These are phyloP conservation scores for Pinus tabuliformis DNA, from an alignment of 75 land plant species.

Conservation along the genomic window DNA sequence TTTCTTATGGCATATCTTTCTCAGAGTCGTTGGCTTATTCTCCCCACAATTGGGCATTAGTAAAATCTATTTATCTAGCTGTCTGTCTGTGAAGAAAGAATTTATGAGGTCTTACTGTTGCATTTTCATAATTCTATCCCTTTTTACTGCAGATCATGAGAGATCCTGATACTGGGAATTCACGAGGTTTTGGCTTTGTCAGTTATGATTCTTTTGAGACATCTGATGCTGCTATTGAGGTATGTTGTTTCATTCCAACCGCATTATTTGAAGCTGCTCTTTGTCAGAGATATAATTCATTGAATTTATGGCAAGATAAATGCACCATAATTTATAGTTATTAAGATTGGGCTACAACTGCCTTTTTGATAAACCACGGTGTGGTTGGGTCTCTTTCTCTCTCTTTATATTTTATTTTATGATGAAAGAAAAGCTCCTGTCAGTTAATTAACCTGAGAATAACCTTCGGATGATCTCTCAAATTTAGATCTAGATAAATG, in stretches of 20 bases:
- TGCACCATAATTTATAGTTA: not conserved
- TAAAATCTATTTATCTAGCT: not conserved
- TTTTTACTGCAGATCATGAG: slow-evolving; percentile 85
- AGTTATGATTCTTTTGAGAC: slow-evolving; percentile 99
- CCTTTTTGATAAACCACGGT: too few relatives aligned
- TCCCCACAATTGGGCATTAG: too few relatives aligned
- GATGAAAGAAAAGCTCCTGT: too few relatives aligned
- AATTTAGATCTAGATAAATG: too few relatives aligned
- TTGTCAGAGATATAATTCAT: not conserved
- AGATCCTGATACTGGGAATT: slow-evolving; percentile 98
- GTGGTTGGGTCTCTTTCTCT: too few relatives aligned
- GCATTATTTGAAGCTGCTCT: not conserved
- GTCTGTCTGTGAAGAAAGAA: not conserved
- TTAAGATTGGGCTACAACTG: too few relatives aligned
- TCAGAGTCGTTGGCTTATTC: too few relatives aligned
- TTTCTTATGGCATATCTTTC: too few relatives aligned
- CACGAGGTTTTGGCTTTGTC: slow-evolving; percentile 96
- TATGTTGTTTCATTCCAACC: slow-evolving; percentile 17
- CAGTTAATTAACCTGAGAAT: too few relatives aligned
- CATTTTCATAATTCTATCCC: not conserved
- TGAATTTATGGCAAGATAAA: not conserved
- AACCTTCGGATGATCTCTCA: too few relatives aligned
- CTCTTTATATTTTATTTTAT: too few relatives aligned
- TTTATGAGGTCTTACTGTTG: not conserved
- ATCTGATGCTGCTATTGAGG: slow-evolving; percentile 99